Evolutionary conservation across 2,329 filamentous ascomycete species (phyloP).

Genomic region (Trichophyton benhamiae): DNA sequence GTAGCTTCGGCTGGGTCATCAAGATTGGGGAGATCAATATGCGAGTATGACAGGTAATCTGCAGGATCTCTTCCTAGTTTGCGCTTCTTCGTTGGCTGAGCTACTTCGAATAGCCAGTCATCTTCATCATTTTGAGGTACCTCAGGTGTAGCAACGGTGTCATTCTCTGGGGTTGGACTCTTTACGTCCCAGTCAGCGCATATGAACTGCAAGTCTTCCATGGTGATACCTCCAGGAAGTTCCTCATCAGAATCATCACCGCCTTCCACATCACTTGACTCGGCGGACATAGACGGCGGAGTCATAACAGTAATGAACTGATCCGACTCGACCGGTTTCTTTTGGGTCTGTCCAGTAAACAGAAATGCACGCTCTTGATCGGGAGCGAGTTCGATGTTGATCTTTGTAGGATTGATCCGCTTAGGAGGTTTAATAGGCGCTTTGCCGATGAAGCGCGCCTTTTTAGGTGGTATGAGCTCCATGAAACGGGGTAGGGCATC

Average conservation of each 20-base stretch:
- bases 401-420: constrained; percentile 71
- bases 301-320: constrained; percentile 42
- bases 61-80: constrained; percentile 38
- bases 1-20: constrained; percentile 69
- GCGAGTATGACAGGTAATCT: constrained; percentile 40
- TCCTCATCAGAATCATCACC: constrained; percentile 52
- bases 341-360: constrained; percentile 51
- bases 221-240: constrained; percentile 53
- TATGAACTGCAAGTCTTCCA: constrained; percentile 70
- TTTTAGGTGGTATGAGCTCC: constrained; percentile 69
- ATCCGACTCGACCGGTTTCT: constrained; percentile 39
- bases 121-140: constrained; percentile 48
- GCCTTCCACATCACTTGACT: constrained; percentile 37
- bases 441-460: constrained; percentile 66
- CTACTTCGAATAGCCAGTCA: constrained; percentile 37
- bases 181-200: constrained; percentile 74
- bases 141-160: constrained; percentile 20
- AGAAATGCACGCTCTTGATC: constrained; percentile 82
- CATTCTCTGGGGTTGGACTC: constrained; percentile 39
- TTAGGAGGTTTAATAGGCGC: constrained; percentile 68
- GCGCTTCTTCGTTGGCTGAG: constrained; percentile 53
- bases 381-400: constrained; percentile 70
- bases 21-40: constrained; percentile 57
- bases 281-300: constrained; percentile 36
- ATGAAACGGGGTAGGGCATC: constrained; percentile 67